phyloP scores from a whole-genome alignment of 768 basidiomycete genomes.

The Butyriboletus loyo region DNA sequence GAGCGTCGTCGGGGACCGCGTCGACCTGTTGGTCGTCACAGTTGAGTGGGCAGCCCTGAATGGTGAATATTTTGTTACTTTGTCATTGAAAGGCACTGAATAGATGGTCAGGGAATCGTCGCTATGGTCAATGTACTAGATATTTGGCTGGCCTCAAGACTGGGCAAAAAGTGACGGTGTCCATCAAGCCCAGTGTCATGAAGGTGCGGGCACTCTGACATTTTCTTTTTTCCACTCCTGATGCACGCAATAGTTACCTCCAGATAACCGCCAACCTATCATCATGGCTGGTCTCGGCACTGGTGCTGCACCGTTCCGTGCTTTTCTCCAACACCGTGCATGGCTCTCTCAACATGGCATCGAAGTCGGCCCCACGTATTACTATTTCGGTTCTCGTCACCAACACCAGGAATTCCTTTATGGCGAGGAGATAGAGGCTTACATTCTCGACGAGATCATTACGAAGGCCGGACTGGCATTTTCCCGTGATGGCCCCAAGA shows the following conservation, averaged over 20 bases:
- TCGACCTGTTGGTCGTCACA: constrained; percentile 93
- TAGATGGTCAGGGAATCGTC: constrained; percentile 52
- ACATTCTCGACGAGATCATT: constrained; percentile 79
- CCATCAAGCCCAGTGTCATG: constrained; percentile 99
- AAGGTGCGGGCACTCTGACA: constrained; percentile 53
- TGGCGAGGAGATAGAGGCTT: constrained; percentile 94
- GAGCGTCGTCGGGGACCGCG: constrained; percentile 90
- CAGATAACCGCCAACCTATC: constrained; percentile 79
- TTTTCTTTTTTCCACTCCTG: not conserved
- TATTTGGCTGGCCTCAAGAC: constrained; percentile 82
- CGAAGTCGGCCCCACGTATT: constrained; percentile 88
- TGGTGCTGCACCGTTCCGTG: constrained; percentile 98
- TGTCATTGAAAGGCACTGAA: constrained; percentile 2
- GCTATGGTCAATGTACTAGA: constrained; percentile 94
- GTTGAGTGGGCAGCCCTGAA: constrained; percentile 89
- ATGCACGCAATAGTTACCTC: constrained; percentile 62
- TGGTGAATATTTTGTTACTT: constrained; percentile 47
- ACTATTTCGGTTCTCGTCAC: constrained; percentile 98
- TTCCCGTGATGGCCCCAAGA: constrained; percentile 88
- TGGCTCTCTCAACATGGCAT: constrained; percentile 72
- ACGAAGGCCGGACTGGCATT: constrained; percentile 93
- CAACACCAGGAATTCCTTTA: constrained; percentile 96
- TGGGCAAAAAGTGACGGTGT: constrained; percentile 94
- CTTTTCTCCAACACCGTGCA: constrained; percentile 95
- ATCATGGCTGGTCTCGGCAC: constrained; percentile 99